A percentile compares a stretch with the other conserved stretches of the same genome.
These are phyloP conservation scores for Russula ochroleuca DNA, from an alignment of 768 basidiomycete genomes.

Conservation along the genomic window DNA sequence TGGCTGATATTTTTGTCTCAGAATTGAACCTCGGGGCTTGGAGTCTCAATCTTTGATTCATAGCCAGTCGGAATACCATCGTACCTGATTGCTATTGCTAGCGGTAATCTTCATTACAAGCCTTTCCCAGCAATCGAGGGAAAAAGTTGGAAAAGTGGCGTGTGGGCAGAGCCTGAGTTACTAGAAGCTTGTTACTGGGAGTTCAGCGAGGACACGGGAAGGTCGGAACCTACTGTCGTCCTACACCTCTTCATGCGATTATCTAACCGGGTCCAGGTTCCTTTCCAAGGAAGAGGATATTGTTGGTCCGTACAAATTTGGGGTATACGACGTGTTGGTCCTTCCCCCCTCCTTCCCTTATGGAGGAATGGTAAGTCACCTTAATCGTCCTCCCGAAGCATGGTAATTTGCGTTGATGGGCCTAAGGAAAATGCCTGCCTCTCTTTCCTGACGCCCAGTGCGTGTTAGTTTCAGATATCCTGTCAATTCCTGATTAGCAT, in stretches of 20 bases:
- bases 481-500: conserved; percentile 4
- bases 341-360: conserved; percentile 91
- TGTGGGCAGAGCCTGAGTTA: conserved; percentile 88
- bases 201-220: conserved; percentile 80
- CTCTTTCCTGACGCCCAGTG: conserved; percentile 85
- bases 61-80: conserved; percentile 84
- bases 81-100: conserved; percentile 89
- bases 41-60: conserved; percentile 2
- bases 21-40: background rate
- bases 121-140: conserved; percentile 56
- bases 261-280: conserved; percentile 47
- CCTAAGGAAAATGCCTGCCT: conserved; percentile 82
- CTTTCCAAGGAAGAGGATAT: conserved; percentile 71
- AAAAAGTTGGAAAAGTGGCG: conserved; percentile 73
- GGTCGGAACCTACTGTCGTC: conserved; percentile 39
- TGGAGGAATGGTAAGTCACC: conserved; percentile 69
- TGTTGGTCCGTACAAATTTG: conserved; percentile 72
- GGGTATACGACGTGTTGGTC: conserved; percentile 85
- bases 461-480: conserved; percentile 26
- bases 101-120: conserved; percentile 74
- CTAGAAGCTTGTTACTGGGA: conserved; percentile 80
- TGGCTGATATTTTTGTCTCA: conserved; percentile 22
- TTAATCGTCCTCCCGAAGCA: background rate
- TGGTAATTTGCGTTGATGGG: conserved; percentile 14
- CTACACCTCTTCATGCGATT: background rate